Evolutionary conservation across 495 filamentous ascomycete genomes (phyloP).

Genomic region (Trichoderma reesei): DNA sequence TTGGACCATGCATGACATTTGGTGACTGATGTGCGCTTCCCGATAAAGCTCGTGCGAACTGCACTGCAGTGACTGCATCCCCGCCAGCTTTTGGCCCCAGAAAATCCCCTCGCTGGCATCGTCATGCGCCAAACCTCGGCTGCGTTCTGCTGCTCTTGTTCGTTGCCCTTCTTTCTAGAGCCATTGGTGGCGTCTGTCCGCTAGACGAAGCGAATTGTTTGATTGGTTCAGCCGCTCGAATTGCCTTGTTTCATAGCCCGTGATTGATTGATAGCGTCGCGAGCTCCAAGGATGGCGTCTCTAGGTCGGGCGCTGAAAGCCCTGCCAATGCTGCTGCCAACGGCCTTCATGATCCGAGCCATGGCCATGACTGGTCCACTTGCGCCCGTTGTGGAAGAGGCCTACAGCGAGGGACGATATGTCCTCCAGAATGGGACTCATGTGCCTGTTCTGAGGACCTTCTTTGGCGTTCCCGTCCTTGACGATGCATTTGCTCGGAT

Average conservation of each 20-base stretch:
- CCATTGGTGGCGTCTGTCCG: no score
- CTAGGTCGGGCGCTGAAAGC: not conserved
- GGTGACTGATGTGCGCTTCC: not conserved
- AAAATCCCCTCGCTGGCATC: not conserved
- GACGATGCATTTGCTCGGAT: not conserved
- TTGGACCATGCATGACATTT: slow-evolving; percentile 7
- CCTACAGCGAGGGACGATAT: not conserved
- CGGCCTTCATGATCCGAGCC: not conserved
- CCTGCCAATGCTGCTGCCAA: not conserved
- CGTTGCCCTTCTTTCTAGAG: no score
- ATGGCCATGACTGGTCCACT: not conserved
- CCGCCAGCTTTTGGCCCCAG: not conserved
- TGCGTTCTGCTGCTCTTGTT: no score
- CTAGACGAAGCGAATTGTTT: no score
- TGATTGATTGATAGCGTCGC: no score
- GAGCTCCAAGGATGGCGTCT: not conserved
- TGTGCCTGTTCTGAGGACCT: not conserved
- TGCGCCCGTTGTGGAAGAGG: not conserved
- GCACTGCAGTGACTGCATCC: not conserved
- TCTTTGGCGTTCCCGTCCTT: not conserved
- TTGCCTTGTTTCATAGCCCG: no score
- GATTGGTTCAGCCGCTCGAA: no score
- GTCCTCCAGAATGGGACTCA: not conserved
- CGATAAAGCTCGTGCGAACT: not conserved
- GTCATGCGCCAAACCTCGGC: not conserved